Evolutionary conservation across 768 basidiomycete species (phyloP).

Genomic region (Amanita subjunquillea): DNA sequence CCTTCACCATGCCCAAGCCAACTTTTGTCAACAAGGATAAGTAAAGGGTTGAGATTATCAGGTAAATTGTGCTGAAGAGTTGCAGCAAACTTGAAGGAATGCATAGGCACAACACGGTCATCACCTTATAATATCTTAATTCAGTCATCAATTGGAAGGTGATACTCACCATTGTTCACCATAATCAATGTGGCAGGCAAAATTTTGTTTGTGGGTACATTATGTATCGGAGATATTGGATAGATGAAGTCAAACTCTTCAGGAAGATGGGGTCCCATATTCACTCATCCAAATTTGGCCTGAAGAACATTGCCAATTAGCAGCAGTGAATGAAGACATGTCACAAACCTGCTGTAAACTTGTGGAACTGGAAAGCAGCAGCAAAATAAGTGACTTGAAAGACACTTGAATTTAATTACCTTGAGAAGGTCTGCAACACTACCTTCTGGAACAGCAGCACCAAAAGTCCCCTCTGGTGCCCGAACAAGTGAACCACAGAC

Average conservation of each 20-base stretch:
- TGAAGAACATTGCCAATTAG: constrained; percentile 13
- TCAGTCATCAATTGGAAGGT: constrained; percentile 1
- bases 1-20: constrained; percentile 67
- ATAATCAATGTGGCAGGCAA: constrained; percentile 63
- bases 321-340: not conserved
- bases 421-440: constrained; percentile 75
- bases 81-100: constrained; percentile 76
- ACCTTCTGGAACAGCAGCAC: constrained; percentile 69
- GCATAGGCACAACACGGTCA: constrained; percentile 75
- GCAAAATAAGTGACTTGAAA: not conserved
- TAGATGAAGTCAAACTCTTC: constrained; percentile 79
- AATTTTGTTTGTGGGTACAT: constrained; percentile 45
- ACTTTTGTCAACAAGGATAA: constrained; percentile 73
- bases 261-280: constrained; percentile 64
- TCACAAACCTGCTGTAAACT: constrained; percentile 59
- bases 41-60: constrained; percentile 59
- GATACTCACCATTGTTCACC: constrained; percentile 66
- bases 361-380: constrained; percentile 39
- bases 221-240: constrained; percentile 74
- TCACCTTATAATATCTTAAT: constrained; percentile 38
- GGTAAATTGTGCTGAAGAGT: constrained; percentile 56
- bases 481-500: constrained; percentile 70
- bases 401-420: constrained; percentile 24
- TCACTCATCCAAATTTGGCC: constrained; percentile 71
- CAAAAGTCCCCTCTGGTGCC: constrained; percentile 63